phyloP scores from a whole-genome alignment of 805 yeast genomes.

The Yamadazyma ubonensis region DNA sequence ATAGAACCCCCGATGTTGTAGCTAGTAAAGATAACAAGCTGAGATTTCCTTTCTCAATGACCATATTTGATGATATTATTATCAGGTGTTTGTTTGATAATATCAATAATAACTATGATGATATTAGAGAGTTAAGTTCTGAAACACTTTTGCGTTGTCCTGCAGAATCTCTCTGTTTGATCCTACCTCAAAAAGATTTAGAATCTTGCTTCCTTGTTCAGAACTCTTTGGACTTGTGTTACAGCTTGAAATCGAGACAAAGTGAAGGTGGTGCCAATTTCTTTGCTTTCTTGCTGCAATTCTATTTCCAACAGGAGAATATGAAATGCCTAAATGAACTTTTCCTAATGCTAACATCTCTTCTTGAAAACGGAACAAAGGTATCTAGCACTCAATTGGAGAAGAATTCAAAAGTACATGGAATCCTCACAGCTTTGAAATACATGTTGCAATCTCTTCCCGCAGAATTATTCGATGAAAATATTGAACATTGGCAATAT shows the following conservation, averaged over 20 bases:
- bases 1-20: constrained; percentile 3
- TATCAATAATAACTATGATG: constrained; percentile 71
- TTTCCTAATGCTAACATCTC: background rate
- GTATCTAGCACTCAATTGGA: constrained; percentile 32
- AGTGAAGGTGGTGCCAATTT: constrained; percentile 80
- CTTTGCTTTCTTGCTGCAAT: constrained; percentile 34
- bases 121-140: constrained; percentile 58
- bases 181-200: background rate
- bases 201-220: background rate
- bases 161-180: background rate
- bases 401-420: constrained; percentile 56
- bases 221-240: constrained; percentile 21
- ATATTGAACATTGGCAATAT: constrained; percentile 3
- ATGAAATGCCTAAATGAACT: background rate
- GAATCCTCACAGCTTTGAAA: constrained; percentile 61
- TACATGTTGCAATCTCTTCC: constrained; percentile 32
- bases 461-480: background rate
- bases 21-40: constrained; percentile 9
- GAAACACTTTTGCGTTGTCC: constrained; percentile 48
- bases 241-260: constrained; percentile 53
- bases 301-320: background rate
- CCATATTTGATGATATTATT: constrained; percentile 23
- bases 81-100: constrained; percentile 57
- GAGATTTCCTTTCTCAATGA: constrained; percentile 11
- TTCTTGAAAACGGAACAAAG: background rate